Percentiles rank a stretch among this genome's conserved stretches.
These are phyloP conservation scores for Termitomyces titanicus DNA, from an alignment of 768 basidiomycete species.

Conservation along the genomic window DNA sequence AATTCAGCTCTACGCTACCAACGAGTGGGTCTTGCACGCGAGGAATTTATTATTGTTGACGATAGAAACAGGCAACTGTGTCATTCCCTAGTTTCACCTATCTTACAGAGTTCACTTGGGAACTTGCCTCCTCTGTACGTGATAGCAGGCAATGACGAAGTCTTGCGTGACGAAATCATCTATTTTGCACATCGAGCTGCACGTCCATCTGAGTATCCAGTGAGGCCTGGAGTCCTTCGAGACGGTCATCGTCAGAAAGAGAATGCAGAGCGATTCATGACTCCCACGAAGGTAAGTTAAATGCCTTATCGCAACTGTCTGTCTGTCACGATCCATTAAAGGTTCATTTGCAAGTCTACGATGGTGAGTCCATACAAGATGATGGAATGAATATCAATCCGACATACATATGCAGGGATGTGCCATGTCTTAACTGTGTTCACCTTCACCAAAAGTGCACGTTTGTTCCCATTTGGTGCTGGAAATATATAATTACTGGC, in stretches of 20 bases:
- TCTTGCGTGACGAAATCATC: constrained; percentile 74
- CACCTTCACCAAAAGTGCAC: constrained; percentile 56
- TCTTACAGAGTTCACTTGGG: neutral
- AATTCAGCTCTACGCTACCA: neutral
- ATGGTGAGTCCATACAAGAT: constrained; percentile 41
- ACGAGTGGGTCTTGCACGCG: neutral
- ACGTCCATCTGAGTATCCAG: constrained; percentile 60
- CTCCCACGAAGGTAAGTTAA: constrained; percentile 17
- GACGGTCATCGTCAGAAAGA: neutral
- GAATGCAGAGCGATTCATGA: neutral
- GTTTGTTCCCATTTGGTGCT: constrained; percentile 16
- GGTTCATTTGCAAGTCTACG: constrained; percentile 75
- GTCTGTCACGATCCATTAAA: constrained; percentile 16
- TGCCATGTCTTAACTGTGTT: constrained; percentile 76
- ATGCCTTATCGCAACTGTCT: constrained; percentile 23
- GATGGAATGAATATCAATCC: neutral
- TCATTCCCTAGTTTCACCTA: neutral
- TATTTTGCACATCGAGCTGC: constrained; percentile 81
- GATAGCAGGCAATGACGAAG: constrained; percentile 69
- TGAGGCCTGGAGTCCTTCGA: constrained; percentile 16
- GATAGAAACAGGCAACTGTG: neutral
- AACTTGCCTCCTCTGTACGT: constrained; percentile 58
- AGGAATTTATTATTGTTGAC: neutral
- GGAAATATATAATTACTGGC: neutral
- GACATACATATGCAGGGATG: constrained; percentile 40